phyloP scores from a whole-genome alignment of 768 basidiomycete genomes.

The Tylopilus subfusipes region DNA sequence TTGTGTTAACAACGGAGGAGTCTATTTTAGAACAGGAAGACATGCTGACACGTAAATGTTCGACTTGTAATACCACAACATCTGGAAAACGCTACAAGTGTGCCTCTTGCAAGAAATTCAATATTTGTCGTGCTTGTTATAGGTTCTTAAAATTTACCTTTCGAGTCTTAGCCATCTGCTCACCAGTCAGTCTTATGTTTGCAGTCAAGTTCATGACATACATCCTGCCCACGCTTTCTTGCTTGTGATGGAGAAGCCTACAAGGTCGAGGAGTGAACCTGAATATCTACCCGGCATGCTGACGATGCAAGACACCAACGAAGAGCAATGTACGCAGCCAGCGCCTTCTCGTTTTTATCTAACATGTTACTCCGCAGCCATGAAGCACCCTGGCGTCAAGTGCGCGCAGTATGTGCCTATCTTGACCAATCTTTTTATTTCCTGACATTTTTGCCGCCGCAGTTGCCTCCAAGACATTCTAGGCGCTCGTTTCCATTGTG shows the following conservation, averaged over 20 bases:
- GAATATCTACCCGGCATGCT: conserved; percentile 28
- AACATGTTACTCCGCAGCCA: conserved; percentile 40
- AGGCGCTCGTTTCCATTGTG: conserved; percentile 91
- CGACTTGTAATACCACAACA: conserved; percentile 70
- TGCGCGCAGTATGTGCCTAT: conserved; percentile 72
- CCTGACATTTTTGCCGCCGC: conserved; percentile 1
- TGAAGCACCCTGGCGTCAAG: conserved; percentile 76
- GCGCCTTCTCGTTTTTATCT: neutral
- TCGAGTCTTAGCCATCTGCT: neutral
- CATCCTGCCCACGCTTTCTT: conserved; percentile 89
- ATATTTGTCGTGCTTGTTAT: conserved; percentile 81
- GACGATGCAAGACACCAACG: conserved; percentile 39
- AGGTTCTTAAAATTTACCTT: conserved; percentile 42
- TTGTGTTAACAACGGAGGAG: conserved; percentile 3
- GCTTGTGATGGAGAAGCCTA: conserved; percentile 63
- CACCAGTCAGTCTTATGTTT: neutral
- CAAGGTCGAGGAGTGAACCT: conserved; percentile 39
- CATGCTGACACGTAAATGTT: conserved; percentile 59
- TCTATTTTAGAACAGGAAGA: conserved; percentile 67
- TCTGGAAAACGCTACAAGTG: conserved; percentile 77
- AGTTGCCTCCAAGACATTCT: conserved; percentile 89
- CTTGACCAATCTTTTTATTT: neutral
- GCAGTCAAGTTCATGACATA: conserved; percentile 84
- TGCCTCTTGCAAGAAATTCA: conserved; percentile 72
- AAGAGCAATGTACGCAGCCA: conserved; percentile 56